phyloP scores from a whole-genome alignment of 176 grass and related monocot species.

The Bromus sterilis region DNA sequence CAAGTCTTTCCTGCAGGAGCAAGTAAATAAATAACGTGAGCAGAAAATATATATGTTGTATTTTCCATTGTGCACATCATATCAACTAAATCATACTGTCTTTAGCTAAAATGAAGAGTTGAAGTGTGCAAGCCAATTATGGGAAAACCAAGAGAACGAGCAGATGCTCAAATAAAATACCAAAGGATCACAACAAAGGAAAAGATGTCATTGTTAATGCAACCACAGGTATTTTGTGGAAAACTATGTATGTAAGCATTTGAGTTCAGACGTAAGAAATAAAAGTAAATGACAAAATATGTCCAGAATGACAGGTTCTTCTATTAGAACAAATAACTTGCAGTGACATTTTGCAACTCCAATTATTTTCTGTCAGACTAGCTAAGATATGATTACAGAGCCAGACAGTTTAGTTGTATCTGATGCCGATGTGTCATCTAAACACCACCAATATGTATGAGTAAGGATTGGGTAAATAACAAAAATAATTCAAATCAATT shows the following conservation, averaged over 20 bases:
- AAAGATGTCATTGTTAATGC: not conserved
- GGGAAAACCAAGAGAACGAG: not conserved
- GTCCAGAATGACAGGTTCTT: not conserved
- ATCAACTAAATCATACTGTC: not conserved
- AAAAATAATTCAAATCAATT: not conserved
- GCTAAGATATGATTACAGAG: not conserved
- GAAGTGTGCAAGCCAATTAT: not conserved
- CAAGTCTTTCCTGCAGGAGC: conserved; percentile 69
- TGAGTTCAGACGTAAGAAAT: not conserved
- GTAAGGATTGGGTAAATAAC: not conserved
- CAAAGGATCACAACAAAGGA: not conserved
- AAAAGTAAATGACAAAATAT: not conserved
- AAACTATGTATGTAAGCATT: not conserved
- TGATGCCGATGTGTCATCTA: not conserved
- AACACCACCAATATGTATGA: not conserved
- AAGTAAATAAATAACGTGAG: not conserved
- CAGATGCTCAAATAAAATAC: not conserved
- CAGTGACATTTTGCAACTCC: no score
- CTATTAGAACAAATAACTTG: not conserved
- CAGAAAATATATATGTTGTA: not conserved
- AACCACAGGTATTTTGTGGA: not conserved
- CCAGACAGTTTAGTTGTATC: not conserved
- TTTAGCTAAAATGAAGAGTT: not conserved
- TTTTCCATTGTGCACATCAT: not conserved
- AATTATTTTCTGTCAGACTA: no score